Percentiles rank a stretch among this genome's conserved stretches.
Evolutionary conservation across 495 filamentous ascomycete genomes (phyloP).

Genomic region (Tuber aestivum): DNA sequence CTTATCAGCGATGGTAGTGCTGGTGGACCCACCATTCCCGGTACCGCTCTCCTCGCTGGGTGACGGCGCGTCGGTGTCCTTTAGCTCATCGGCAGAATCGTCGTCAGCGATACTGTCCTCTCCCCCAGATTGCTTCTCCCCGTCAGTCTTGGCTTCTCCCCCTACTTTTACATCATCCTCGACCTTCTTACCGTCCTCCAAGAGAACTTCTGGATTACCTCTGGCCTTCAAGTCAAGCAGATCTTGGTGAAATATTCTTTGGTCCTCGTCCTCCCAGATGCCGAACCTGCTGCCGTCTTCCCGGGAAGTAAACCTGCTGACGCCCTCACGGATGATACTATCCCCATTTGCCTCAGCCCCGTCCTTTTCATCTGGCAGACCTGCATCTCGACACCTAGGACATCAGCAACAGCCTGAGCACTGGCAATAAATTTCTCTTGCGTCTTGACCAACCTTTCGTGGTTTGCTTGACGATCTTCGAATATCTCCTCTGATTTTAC

Average conservation of each 20-base stretch:
- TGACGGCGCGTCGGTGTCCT: constrained; percentile 41
- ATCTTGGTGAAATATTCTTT: constrained; percentile 96
- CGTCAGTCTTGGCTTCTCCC: constrained; percentile 38
- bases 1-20: constrained; percentile 91
- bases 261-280: constrained; percentile 98
- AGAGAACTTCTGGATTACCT: constrained; percentile 73
- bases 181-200: constrained; percentile 84
- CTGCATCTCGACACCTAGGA: constrained; percentile 87
- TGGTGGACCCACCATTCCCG: constrained; percentile 67
- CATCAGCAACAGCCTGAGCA: constrained; percentile 84
- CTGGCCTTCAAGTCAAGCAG: constrained; percentile 91
- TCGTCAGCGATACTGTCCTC: constrained; percentile 41
- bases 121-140: constrained; percentile 63
- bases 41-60: constrained; percentile 52
- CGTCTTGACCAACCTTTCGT: constrained; percentile 83
- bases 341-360: constrained; percentile 53
- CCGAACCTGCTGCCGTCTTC: constrained; percentile 85
- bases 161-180: constrained; percentile 49
- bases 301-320: constrained; percentile 88
- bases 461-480: constrained; percentile 92
- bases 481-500: constrained; percentile 98
- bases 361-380: constrained; percentile 75
- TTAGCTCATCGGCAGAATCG: constrained; percentile 26
- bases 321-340: constrained; percentile 48
- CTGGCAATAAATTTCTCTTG: constrained; percentile 87